These are phyloP conservation scores for Grosmannia clavigera DNA, from an alignment of 2,329 filamentous ascomycete genomes.

Conservation along the genomic window DNA sequence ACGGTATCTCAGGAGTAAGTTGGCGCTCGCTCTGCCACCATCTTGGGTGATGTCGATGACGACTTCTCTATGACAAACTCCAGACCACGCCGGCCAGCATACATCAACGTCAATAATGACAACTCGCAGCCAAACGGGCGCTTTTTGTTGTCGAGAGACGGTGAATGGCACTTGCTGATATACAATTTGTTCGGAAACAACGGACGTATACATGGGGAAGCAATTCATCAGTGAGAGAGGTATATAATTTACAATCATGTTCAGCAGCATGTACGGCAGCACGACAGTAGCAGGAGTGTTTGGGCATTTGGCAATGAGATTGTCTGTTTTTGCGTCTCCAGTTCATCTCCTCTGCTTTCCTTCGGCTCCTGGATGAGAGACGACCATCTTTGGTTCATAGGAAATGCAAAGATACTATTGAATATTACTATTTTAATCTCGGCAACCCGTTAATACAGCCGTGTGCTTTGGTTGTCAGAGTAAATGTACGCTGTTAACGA, in stretches of 20 bases:
- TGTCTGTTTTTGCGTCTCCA: background rate
- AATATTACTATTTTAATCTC: background rate
- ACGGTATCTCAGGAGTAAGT: slow-evolving; percentile 27
- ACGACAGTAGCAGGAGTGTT: background rate
- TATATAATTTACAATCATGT: background rate
- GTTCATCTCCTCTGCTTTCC: background rate
- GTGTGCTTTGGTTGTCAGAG: too few species aligned
- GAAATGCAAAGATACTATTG: background rate
- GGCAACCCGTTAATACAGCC: too few species aligned
- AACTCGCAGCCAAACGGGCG: background rate
- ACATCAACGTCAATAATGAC: background rate
- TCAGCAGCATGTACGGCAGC: background rate
- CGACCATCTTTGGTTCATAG: background rate
- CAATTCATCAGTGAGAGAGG: background rate
- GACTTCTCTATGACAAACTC: background rate
- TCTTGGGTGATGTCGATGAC: background rate
- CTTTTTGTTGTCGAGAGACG: background rate
- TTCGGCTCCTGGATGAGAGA: background rate
- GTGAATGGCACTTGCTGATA: background rate
- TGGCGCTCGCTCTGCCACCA: background rate
- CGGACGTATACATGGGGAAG: background rate
- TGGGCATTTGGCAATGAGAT: background rate
- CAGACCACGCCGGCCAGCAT: background rate
- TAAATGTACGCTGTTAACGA: too few species aligned
- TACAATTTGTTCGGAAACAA: background rate